These are phyloP conservation scores for Microcos paniculata DNA, from an alignment of 345 rosid genomes.

Conservation along the genomic window DNA sequence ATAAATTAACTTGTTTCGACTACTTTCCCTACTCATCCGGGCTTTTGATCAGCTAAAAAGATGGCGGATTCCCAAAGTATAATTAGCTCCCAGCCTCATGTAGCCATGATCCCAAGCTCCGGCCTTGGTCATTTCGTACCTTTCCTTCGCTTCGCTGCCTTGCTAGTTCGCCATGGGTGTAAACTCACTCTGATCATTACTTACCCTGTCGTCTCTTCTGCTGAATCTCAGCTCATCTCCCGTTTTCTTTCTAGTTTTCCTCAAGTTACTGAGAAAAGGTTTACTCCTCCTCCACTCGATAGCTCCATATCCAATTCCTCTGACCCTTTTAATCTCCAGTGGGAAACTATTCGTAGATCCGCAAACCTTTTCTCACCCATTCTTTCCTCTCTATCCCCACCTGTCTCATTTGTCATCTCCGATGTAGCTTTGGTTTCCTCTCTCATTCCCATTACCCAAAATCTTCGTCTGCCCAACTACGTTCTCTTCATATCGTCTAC, in stretches of 20 bases:
- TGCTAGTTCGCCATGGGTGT: slow-evolving; percentile 14
- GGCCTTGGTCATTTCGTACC: too few relatives aligned
- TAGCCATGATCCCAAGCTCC: too few relatives aligned
- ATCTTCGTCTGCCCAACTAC: slow-evolving; percentile 6
- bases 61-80: too few relatives aligned
- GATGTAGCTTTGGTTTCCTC: too few relatives aligned
- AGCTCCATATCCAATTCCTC: neutral
- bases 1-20: too few relatives aligned
- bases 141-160: slow-evolving; percentile 31
- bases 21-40: too few relatives aligned
- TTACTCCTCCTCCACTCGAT: slow-evolving; percentile 23
- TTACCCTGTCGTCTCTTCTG: slow-evolving; percentile 20
- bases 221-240: slow-evolving; percentile 31
- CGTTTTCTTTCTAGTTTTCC: slow-evolving; percentile 26
- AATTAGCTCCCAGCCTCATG: too few relatives aligned
- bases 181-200: slow-evolving; percentile 31
- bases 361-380: slow-evolving; percentile 32
- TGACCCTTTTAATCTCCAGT: slow-evolving; percentile 38
- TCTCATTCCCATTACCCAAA: too few relatives aligned
- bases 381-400: slow-evolving; percentile 22
- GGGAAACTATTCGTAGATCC: slow-evolving; percentile 29
- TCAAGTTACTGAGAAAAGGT: slow-evolving; percentile 22
- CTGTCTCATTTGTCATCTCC: slow-evolving; percentile 19
- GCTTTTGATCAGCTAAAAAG: too few relatives aligned
- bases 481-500: slow-evolving; percentile 28